These are phyloP conservation scores for Citrus sp. DNA, from an alignment of 345 rosid species.

Conservation along the genomic window DNA sequence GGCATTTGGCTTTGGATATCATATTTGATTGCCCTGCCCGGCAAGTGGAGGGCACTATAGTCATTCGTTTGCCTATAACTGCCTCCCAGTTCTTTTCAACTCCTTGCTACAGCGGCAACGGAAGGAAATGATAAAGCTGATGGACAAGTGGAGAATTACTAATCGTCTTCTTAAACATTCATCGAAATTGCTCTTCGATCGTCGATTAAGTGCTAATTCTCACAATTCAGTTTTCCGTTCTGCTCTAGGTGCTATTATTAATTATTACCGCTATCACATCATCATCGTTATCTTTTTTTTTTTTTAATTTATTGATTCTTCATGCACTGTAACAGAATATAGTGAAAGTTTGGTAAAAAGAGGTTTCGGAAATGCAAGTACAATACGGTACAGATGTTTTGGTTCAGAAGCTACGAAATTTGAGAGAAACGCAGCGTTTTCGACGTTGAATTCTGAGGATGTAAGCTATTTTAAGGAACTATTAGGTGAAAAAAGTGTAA, in stretches of 20 bases:
- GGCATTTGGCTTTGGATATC: too few relatives aligned
- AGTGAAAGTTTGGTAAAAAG: not conserved
- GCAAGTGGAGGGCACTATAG: conserved; percentile 1
- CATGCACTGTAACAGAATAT: not conserved
- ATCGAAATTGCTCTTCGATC: conserved; percentile 22
- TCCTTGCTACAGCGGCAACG: not conserved
- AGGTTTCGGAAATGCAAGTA: conserved; percentile 12
- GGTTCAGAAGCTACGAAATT: conserved; percentile 37
- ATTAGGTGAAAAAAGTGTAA: conserved; percentile 65
- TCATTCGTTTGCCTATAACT: conserved; percentile 2
- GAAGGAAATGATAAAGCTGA: conserved; percentile 21
- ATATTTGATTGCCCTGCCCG: not conserved
- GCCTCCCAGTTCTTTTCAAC: not conserved
- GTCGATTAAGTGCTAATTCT: conserved; percentile 10
- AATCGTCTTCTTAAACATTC: conserved; percentile 28
- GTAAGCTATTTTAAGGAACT: conserved; percentile 58
- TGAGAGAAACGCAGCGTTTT: conserved; percentile 64
- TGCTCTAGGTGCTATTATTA: not conserved
- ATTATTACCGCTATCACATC: not conserved
- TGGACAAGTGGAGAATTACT: conserved; percentile 51
- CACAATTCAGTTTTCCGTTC: not conserved
- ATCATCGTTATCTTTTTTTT: not conserved
- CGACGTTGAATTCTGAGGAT: conserved; percentile 61
- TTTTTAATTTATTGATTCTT: not conserved
- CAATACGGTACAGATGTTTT: conserved; percentile 36